Evolutionary conservation across 805 yeast species (phyloP), one percentile per base, ranked within the genome.

Genomic region (Saturnispora kantuleensis): DNA sequence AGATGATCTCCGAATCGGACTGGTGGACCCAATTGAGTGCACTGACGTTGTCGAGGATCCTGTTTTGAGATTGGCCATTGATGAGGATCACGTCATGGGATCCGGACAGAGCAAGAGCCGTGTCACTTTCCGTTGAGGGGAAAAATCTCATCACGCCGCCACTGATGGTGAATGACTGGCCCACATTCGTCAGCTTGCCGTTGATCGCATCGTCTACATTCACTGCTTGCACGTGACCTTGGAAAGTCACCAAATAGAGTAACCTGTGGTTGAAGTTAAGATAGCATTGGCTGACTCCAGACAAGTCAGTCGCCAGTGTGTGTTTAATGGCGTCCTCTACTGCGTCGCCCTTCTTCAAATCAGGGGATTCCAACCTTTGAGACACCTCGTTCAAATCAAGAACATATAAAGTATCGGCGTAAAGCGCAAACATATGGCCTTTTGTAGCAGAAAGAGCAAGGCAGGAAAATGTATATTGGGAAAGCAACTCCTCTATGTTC

Each of bases 401-500:
- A 2, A 59, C 12, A 39, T 52, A 53, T 26, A 60, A 39, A 17
- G 41, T 32, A 21, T 44, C 41, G 21, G 50, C 44, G 12, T 50
- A 42, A 30, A 49, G 49, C 3, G 59, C 61, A 44, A 60, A 46
- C 3, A 60, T n/a, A 3, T 39, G 16, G 18, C 46, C 49, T 6
- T 50, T 37, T 3, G 38, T 40, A 38, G 56, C 49, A 7, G 61
- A 54, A 26, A 58, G 42, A 3, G 53, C 54, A 26, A 60, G 38
- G 17, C 37, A 50, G 33, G 54, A 55, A 8, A 52, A 37, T 6
- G 45, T 30, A 8, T 38, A 8, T 7, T 46, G 41, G 2, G 21
- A 17, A 31, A 45, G 12, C 3, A 43, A 12, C 5, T 38, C 34
- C 4, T 35, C 31, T 8, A 50, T 17, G 8, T 46, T 46, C 2